phyloP scores from a whole-genome alignment of 805 yeast species.

The Kluyveromyces starmeri region DNA sequence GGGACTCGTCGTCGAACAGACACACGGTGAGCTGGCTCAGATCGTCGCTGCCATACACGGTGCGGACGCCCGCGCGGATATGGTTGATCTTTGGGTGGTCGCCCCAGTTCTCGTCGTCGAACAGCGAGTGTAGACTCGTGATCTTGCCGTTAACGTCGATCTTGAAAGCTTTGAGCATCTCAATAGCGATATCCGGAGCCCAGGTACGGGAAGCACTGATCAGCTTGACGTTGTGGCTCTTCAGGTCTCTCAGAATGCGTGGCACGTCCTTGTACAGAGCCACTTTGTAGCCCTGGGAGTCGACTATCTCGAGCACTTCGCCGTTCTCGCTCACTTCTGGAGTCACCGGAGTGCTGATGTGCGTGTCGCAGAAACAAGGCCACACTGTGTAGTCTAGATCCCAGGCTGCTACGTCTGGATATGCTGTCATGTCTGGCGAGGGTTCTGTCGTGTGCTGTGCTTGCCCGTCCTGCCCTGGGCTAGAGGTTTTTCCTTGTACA shows the following conservation, averaged over 20 bases:
- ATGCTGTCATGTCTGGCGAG: conserved; percentile 9
- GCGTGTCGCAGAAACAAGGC: conserved; percentile 33
- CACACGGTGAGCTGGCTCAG: conserved; percentile 37
- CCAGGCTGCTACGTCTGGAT: conserved; percentile 30
- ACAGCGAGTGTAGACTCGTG: conserved; percentile 27
- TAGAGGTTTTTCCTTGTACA: too few species aligned
- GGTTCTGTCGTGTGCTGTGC: too few species aligned
- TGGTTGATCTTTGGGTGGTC: conserved; percentile 50
- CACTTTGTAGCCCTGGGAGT: conserved; percentile 41
- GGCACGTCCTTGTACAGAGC: conserved; percentile 62
- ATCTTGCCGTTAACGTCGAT: conserved; percentile 36
- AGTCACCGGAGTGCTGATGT: conserved; percentile 27
- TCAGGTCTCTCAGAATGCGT: conserved; percentile 46
- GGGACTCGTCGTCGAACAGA: conserved; percentile 68
- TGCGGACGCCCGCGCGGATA: conserved; percentile 46
- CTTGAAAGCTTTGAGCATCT: conserved; percentile 44
- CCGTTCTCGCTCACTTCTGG: conserved; percentile 20
- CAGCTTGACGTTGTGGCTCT: conserved; percentile 38
- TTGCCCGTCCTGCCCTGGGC: too few species aligned
- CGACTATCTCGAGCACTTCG: conserved; percentile 24
- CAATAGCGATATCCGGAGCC: conserved; percentile 68
- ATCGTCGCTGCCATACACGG: conserved; percentile 40
- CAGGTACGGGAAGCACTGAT: conserved; percentile 75
- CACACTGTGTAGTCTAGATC: conserved; percentile 31
- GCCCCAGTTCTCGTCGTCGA: conserved; percentile 63